Conservation (phyloP, 129 eudicot genomes). For the Flaveria trinervia region DNA sequence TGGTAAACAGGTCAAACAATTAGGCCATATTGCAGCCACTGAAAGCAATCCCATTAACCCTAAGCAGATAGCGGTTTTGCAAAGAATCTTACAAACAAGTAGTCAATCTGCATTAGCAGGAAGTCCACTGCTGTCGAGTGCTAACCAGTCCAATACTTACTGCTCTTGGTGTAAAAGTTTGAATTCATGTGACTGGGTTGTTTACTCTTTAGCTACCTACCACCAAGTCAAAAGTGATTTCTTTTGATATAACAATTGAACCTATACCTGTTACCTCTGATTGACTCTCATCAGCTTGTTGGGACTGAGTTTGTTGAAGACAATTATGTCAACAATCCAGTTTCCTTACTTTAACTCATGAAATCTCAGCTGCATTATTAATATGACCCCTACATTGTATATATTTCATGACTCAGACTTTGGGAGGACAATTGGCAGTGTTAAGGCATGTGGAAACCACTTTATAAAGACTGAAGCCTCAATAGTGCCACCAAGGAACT, state of each 20-base stretch:
- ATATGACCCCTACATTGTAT: too few species aligned
- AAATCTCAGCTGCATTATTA: too few species aligned
- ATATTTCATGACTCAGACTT: too few species aligned
- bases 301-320: too few species aligned
- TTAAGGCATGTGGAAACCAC: too few species aligned
- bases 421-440: too few species aligned
- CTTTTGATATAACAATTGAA: background rate
- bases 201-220: background rate
- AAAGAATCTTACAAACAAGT: background rate
- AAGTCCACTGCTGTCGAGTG: background rate
- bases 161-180: background rate
- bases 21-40: background rate
- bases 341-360: too few species aligned
- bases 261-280: too few species aligned
- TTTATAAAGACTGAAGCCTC: too few species aligned
- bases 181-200: background rate
- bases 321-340: too few species aligned
- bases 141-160: background rate
- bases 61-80: background rate
- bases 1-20: background rate
- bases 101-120: background rate
- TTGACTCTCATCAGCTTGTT: too few species aligned
- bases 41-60: background rate
- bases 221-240: background rate
- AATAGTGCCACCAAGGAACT: too few species aligned